These are phyloP conservation scores for Entoloma clypeatum DNA, from an alignment of 1,284 basidiomycete genomes.

Conservation along the genomic window DNA sequence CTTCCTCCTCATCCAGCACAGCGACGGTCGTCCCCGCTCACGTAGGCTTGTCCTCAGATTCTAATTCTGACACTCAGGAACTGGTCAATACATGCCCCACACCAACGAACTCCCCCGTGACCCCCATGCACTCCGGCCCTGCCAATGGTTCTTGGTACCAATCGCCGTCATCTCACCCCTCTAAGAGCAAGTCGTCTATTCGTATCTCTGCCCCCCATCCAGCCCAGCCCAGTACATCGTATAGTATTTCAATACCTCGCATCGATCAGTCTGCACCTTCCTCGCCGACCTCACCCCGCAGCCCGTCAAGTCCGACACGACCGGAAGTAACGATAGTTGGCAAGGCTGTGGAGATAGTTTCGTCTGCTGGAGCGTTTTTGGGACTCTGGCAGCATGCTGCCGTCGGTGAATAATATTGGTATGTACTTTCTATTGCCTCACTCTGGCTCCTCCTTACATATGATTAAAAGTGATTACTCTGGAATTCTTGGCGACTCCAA, in stretches of 20 bases:
- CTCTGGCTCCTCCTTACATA: too few species aligned
- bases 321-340: constrained; percentile 49
- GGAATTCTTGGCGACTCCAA: too few species aligned
- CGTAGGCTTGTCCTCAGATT: not conserved
- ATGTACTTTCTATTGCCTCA: too few species aligned
- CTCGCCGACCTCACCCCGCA: constrained; percentile 11
- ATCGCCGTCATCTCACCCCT: constrained; percentile 9
- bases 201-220: constrained; percentile 22
- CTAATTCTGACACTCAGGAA: constrained; percentile 18
- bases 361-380: constrained; percentile 59
- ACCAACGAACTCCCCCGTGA: constrained; percentile 47
- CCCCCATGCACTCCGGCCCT: constrained; percentile 24
- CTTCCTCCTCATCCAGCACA: constrained; percentile 18
- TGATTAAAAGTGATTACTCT: too few species aligned
- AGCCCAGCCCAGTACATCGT: constrained; percentile 25
- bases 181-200: constrained; percentile 20
- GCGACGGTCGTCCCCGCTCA: constrained; percentile 14
- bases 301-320: constrained; percentile 11
- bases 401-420: not conserved
- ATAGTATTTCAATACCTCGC: constrained; percentile 21
- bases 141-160: constrained; percentile 3
- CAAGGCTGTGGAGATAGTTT: constrained; percentile 68
- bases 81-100: constrained; percentile 37
- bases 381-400: constrained; percentile 43
- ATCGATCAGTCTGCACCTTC: constrained; percentile 10